Evolutionary conservation across 164 flowering plant genomes (phyloP).

Genomic region (Aristolochia fimbriata): DNA sequence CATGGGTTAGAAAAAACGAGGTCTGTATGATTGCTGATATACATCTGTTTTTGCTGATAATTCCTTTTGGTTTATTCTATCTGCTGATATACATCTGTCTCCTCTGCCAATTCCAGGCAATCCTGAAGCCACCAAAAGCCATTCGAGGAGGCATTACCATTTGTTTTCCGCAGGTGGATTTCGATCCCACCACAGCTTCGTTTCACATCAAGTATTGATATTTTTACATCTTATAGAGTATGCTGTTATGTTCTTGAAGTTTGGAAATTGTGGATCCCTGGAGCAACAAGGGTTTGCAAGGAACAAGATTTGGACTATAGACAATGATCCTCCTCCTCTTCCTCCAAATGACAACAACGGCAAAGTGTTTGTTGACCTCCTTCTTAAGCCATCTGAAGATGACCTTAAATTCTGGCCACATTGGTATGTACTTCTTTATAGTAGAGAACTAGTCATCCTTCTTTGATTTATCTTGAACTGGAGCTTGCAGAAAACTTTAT

Average conservation of each 20-base stretch:
- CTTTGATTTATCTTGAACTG: too few relatives aligned
- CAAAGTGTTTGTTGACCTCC: slow-evolving; percentile 57
- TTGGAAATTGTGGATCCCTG: slow-evolving; percentile 66
- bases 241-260: slow-evolving; percentile 30
- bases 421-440: slow-evolving; percentile 40
- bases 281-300: slow-evolving; percentile 94
- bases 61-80: too few relatives aligned
- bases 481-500: too few relatives aligned
- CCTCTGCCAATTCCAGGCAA: slow-evolving; percentile 38
- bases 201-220: background rate
- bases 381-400: slow-evolving; percentile 79
- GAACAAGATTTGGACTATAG: slow-evolving; percentile 77
- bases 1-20: too few relatives aligned
- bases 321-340: slow-evolving; percentile 67
- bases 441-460: too few relatives aligned
- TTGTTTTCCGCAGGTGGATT: slow-evolving; percentile 84
- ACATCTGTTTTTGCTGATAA: too few relatives aligned
- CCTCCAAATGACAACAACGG: slow-evolving; percentile 44
- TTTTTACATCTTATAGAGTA: slow-evolving; percentile 3
- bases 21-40: too few relatives aligned
- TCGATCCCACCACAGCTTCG: background rate
- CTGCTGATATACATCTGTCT: too few relatives aligned
- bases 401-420: slow-evolving; percentile 89
- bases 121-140: slow-evolving; percentile 74
- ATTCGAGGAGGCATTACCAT: slow-evolving; percentile 85